phyloP scores from a whole-genome alignment of 495 filamentous ascomycete genomes.

The Monascus purpureus region DNA sequence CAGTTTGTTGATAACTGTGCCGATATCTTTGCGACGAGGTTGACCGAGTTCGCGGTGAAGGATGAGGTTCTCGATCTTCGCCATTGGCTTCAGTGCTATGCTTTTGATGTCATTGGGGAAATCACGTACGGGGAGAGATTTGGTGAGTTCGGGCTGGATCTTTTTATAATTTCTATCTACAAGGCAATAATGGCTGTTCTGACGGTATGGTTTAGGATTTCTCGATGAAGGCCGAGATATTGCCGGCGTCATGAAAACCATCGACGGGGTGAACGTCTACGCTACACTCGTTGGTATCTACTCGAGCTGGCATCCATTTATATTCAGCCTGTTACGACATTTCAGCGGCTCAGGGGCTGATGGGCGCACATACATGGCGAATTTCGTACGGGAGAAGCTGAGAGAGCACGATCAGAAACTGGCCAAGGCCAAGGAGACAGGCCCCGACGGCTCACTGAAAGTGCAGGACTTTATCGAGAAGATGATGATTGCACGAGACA shows the following conservation, averaged over 20 bases:
- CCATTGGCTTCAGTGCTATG: conserved; percentile 43
- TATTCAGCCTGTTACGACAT: conserved; percentile 25
- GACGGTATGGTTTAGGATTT: no score
- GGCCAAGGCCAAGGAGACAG: conserved; percentile 3
- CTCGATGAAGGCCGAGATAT: conserved; percentile 49
- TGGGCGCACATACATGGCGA: conserved; percentile 26
- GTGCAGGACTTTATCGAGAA: conserved; percentile 39
- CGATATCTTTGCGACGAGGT: conserved; percentile 29
- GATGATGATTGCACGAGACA: conserved; percentile 39
- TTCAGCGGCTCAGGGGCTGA: conserved; percentile 26
- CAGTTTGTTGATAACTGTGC: conserved; percentile 38
- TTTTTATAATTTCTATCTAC: no score
- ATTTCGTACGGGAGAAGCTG: conserved; percentile 32
- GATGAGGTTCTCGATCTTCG: conserved; percentile 27
- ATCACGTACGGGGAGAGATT: conserved; percentile 53
- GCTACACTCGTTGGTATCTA: conserved; percentile 39
- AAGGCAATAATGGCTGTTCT: no score
- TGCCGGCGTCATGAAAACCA: conserved; percentile 43
- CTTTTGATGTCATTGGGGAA: conserved; percentile 51
- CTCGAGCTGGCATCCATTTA: conserved; percentile 27
- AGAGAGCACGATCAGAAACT: conserved; percentile 8
- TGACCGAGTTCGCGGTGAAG: conserved; percentile 25
- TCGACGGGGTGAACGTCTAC: conserved; percentile 40
- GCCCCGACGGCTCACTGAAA: conserved; percentile 5
- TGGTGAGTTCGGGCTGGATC: no score